Evolutionary conservation across 2,329 filamentous ascomycete genomes (phyloP), one percentile per base, ranked within the genome.

Genomic region (Alternaria triticina): DNA sequence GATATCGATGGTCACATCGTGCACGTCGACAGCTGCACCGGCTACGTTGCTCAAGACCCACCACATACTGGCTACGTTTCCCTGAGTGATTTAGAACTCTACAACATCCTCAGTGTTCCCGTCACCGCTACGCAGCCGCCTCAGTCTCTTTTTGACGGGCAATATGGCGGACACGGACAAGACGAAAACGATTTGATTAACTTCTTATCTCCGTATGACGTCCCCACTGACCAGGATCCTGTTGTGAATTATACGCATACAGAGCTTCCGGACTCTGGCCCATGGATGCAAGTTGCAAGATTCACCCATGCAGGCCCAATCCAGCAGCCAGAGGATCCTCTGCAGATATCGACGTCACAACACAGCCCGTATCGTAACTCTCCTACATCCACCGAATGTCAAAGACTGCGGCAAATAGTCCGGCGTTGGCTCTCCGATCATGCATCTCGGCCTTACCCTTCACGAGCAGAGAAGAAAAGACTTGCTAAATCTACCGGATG

Each of bases 381-480:
- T 12, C 20, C 6, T 2, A 3, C 10, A 30, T 4, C 6, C n/a
- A 22, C 6, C 20, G n/a, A 11, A 13, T 9, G 12, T 17, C 33
- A 23, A 13, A 36, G 20, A 15, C 46, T 20, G 4, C 17, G 17
- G 15, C 17, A 25, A 12, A 46, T 45, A 0, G 30, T 49, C 4
- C 27, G 46, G 11, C 5, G 6, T 1, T 50, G 55, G 55, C 55
- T 57, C n/a, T 33, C 28, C 5, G 17, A 45, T n/a, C 54, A 70
- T 46, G 33, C 45, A 11, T 56, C 47, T 4, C 40, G 15, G 0
- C 62, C 59, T 5, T 70, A 69, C n/a, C n/a, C n/a, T n/a, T n/a
- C n/a, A n/a, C n/a, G n/a, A n/a, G n/a, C n/a, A n/a, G n/a, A n/a
- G n/a, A n/a, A n/a, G n/a, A n/a, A n/a, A n/a, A n/a, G n/a, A n/a